Evolutionary conservation across 768 basidiomycete genomes (phyloP).

Genomic region (Clitopilus passeckerianus): DNA sequence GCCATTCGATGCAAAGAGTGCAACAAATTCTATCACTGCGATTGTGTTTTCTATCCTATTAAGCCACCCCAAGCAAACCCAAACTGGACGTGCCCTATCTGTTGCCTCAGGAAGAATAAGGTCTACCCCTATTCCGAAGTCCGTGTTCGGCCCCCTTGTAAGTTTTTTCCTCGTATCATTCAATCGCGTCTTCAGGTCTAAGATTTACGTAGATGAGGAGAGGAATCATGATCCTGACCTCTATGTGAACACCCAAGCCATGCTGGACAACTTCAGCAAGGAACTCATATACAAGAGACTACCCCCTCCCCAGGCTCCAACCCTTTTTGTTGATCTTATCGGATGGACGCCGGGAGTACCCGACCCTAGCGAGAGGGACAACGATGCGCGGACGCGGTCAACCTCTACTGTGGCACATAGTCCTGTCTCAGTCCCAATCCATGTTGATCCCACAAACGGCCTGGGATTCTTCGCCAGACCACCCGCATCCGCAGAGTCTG

Average conservation of each 20-base stretch:
- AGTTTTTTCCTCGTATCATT: slow-evolving; percentile 14
- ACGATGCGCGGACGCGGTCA: slow-evolving; percentile 13
- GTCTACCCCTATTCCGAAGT: slow-evolving; percentile 73
- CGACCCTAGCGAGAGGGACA: slow-evolving; percentile 25
- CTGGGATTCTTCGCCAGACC: not conserved
- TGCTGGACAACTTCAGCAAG: slow-evolving; percentile 71
- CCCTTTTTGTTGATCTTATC: slow-evolving; percentile 72
- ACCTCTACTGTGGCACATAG: slow-evolving; percentile 15
- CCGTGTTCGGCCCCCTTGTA: slow-evolving; percentile 62
- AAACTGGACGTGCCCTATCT: slow-evolving; percentile 67
- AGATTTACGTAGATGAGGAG: slow-evolving; percentile 14
- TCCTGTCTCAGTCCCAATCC: slow-evolving; percentile 9
- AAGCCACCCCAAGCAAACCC: slow-evolving; percentile 27
- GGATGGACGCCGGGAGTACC: slow-evolving; percentile 52
- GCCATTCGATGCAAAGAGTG: slow-evolving; percentile 66
- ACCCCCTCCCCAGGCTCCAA: slow-evolving; percentile 56
- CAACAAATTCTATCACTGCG: slow-evolving; percentile 61
- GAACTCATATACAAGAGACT: slow-evolving; percentile 67
- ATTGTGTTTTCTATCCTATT: slow-evolving; percentile 69
- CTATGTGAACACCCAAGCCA: slow-evolving; percentile 68
- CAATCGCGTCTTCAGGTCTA: slow-evolving; percentile 3
- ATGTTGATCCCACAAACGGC: slow-evolving; percentile 10
- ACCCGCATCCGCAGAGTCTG: slow-evolving; percentile 7
- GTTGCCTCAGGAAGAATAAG: slow-evolving; percentile 70
- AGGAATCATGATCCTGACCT: slow-evolving; percentile 46